Base-by-base conservation (phyloP, 257 asterid genomes). In the Schizonepeta tenuifolia region DNA sequence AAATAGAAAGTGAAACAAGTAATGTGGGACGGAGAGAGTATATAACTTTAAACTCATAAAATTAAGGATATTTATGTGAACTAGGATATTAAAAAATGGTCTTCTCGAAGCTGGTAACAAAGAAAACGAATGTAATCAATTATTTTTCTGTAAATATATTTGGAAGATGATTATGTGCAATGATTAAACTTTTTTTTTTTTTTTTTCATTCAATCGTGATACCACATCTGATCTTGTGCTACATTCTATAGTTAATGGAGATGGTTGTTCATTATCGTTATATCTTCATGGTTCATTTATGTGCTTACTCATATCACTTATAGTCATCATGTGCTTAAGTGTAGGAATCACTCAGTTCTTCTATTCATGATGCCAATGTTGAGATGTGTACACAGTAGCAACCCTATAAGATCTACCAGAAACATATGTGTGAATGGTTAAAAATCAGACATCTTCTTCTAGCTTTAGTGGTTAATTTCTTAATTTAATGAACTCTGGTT, bases 361-460 rank as follows among this genome's bases (percentile, higher is more conserved):
- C 21, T 22, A 44, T 56, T 20, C 15, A 11, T 26, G 40, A 49
- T 62, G 70, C 24, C 14, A 35, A 41, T 49, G 17, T 60, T 35
- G 17, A 17, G 40, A 5, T 33, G n/a, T 56, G 22, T 18, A 57
- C 40, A 4, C 18, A 12, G 41, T 26, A 5, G 14, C 6, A 38
- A 21, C 2, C 6, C 38, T 68, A 40, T 20, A 31, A 31, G 69
- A 58, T 21, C 9, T 17, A 46, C 49, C 13, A 44, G 24, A 43
- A 44, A 54, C 47, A 43, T 53, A 44, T 56, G 47, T n/a, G n/a
- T 20, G 41, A 44, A 44, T 63, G 62, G 40, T 57, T 21, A 18
- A 6, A 31, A 17, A 22, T 62, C 31, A 54, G 61, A 59, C 0
- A n/a, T 21, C 21, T 20, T 73, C 14, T 28, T 14, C 61, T 55